Percentiles rank a stretch among this genome's conserved stretches.
Conservation (phyloP, 2,329 filamentous ascomycete genomes). For the Rhynchosporium graminicola region DNA sequence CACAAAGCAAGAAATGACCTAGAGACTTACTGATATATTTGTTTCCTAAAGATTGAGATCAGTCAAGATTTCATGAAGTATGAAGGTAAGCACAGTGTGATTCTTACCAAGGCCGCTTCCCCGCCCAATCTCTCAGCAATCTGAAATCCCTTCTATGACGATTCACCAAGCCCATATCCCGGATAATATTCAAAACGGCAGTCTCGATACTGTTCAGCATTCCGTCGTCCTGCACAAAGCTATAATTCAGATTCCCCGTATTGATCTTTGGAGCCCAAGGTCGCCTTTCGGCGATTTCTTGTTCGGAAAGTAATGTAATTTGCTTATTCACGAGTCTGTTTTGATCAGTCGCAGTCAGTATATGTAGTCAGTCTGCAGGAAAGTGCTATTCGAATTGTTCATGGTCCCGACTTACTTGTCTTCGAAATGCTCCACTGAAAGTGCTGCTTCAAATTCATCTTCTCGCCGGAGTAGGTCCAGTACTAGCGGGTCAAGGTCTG, state of each 20-base stretch:
- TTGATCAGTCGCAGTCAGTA: not conserved
- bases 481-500: not conserved
- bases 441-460: conserved; percentile 1
- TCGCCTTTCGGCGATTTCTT: not conserved
- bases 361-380: not conserved
- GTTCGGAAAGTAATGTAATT: conserved; percentile 19
- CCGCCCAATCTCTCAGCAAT: conserved; percentile 26
- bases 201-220: not conserved
- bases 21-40: conserved; percentile 17
- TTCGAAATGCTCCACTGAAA: conserved; percentile 18
- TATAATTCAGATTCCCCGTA: not conserved
- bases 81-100: not conserved
- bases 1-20: not conserved
- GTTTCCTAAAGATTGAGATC: conserved; percentile 8
- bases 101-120: conserved; percentile 27
- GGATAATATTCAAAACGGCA: conserved; percentile 9
- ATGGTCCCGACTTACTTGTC: conserved; percentile 9
- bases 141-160: conserved; percentile 24
- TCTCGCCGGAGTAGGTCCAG: conserved; percentile 7
- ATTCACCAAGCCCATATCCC: conserved; percentile 21
- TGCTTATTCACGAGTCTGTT: conserved; percentile 30
- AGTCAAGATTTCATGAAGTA: not conserved
- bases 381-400: not conserved
- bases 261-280: not conserved
- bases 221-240: not conserved